Conservation (phyloP, 495 filamentous ascomycete genomes). For the Chaetomidium leptoderma region DNA sequence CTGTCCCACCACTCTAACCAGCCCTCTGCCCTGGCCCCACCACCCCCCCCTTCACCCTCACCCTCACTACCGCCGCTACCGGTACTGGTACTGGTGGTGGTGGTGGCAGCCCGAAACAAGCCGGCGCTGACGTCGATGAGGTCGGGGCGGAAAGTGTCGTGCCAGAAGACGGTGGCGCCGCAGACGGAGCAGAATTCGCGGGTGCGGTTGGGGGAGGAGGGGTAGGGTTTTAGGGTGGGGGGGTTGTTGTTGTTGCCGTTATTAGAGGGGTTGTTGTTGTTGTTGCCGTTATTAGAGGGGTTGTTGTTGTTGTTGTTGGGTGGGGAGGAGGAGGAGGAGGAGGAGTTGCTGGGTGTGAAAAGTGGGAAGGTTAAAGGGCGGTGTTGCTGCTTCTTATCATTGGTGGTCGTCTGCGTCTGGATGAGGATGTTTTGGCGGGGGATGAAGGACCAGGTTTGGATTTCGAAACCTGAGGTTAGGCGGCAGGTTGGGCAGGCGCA, state of each 20-base stretch:
- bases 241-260: constrained; percentile 40
- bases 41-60: neutral
- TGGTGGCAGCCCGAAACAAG: constrained; percentile 46
- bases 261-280: constrained; percentile 26
- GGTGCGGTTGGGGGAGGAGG: constrained; percentile 50
- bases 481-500: constrained; percentile 64
- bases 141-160: constrained; percentile 50
- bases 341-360: neutral
- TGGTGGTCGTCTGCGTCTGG: too few species aligned
- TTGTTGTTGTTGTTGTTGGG: constrained; percentile 1
- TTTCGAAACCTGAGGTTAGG: constrained; percentile 58
- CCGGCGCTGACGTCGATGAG: constrained; percentile 66
- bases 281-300: constrained; percentile 26
- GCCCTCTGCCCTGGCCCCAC: constrained; percentile 51
- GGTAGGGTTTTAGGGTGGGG: constrained; percentile 47
- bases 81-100: neutral
- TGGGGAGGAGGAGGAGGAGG: neutral
- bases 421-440: constrained; percentile 58
- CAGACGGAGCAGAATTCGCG: constrained; percentile 63
- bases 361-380: neutral
- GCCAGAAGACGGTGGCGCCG: constrained; percentile 66
- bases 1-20: constrained; percentile 63
- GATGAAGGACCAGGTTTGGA: constrained; percentile 65
- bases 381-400: too few species aligned
- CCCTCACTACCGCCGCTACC: too few species aligned